These are phyloP conservation scores for Ophiostoma triangulosporum DNA, from an alignment of 2,329 filamentous ascomycete species.

Conservation along the genomic window DNA sequence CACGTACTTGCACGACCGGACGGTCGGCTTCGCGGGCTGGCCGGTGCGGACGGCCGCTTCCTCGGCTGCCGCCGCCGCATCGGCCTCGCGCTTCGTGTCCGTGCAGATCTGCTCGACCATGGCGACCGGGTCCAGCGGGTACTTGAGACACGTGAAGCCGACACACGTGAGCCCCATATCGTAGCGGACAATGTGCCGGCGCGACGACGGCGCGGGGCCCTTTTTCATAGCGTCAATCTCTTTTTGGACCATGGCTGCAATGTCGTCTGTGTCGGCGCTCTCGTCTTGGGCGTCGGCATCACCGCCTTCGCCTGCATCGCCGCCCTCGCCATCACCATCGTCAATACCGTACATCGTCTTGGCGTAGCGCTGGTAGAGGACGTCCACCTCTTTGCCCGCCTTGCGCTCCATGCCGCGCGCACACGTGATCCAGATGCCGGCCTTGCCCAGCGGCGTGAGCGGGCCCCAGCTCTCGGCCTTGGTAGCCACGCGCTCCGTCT, in stretches of 20 bases:
- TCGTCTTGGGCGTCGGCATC: neutral
- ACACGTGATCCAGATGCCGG: slow-evolving; percentile 68
- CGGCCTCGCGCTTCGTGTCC: slow-evolving; percentile 33
- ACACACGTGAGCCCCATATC: slow-evolving; percentile 47
- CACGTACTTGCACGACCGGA: slow-evolving; percentile 31
- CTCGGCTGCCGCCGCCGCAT: slow-evolving; percentile 30
- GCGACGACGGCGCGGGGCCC: slow-evolving; percentile 23
- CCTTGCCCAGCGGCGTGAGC: slow-evolving; percentile 50
- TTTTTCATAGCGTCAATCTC: slow-evolving; percentile 53
- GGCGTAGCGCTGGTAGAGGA: slow-evolving; percentile 38
- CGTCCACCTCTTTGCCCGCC: slow-evolving; percentile 52
- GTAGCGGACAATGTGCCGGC: slow-evolving; percentile 38
- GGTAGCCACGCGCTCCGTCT: slow-evolving; percentile 31
- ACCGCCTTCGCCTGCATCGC: slow-evolving; percentile 5
- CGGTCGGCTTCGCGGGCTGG: neutral
- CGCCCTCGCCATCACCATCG: neutral
- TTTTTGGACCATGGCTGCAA: slow-evolving; percentile 58
- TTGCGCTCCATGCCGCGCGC: slow-evolving; percentile 57
- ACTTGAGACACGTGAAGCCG: slow-evolving; percentile 44
- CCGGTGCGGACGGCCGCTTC: slow-evolving; percentile 1
- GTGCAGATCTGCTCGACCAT: slow-evolving; percentile 41
- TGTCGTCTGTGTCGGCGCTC: slow-evolving; percentile 34
- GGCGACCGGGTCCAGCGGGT: slow-evolving; percentile 41
- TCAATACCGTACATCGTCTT: slow-evolving; percentile 44
- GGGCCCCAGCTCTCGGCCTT: slow-evolving; percentile 27